Percentiles rank a stretch among this genome's conserved stretches.
Evolutionary conservation across 306 rosid species (phyloP).

Genomic region (Cicer pinnatifidum): DNA sequence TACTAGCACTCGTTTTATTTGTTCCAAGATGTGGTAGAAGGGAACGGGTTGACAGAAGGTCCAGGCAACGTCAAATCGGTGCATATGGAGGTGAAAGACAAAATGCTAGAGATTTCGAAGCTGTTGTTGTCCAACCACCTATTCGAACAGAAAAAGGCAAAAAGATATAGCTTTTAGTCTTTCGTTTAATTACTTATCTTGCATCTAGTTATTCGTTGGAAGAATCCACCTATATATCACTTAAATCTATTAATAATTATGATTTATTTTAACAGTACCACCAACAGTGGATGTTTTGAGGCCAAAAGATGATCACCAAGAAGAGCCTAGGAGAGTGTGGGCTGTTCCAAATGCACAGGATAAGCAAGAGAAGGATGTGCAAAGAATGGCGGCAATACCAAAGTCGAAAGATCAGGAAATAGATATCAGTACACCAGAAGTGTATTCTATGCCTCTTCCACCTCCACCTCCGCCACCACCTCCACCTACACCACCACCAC

Average conservation of each 20-base stretch:
- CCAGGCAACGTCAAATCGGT: constrained; percentile 72
- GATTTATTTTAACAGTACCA: constrained; percentile 53
- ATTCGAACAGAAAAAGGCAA: constrained; percentile 73
- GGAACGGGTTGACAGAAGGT: constrained; percentile 58
- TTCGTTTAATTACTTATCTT: constrained; percentile 19
- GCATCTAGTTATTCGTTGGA: constrained; percentile 17
- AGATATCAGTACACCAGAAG: constrained; percentile 61
- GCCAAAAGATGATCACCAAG: constrained; percentile 60
- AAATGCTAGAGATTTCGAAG: constrained; percentile 51
- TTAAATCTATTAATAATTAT: constrained; percentile 31
- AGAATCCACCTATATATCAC: neutral
- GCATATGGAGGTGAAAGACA: constrained; percentile 73
- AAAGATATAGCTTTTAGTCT: constrained; percentile 31
- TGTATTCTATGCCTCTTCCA: constrained; percentile 63
- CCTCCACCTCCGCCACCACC: constrained; percentile 21
- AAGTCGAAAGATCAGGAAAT: constrained; percentile 61
- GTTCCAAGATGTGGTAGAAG: constrained; percentile 69
- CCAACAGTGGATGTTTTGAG: constrained; percentile 52
- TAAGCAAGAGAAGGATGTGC: constrained; percentile 57
- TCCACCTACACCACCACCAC: constrained; percentile 53
- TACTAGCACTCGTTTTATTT: constrained; percentile 62
- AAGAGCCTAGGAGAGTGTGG: constrained; percentile 56
- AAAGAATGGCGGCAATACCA: constrained; percentile 53
- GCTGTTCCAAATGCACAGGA: constrained; percentile 61
- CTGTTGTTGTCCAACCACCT: constrained; percentile 57